These are phyloP conservation scores for Alternaria gansuensis DNA, from an alignment of 2,329 filamentous ascomycete species.

Conservation along the genomic window DNA sequence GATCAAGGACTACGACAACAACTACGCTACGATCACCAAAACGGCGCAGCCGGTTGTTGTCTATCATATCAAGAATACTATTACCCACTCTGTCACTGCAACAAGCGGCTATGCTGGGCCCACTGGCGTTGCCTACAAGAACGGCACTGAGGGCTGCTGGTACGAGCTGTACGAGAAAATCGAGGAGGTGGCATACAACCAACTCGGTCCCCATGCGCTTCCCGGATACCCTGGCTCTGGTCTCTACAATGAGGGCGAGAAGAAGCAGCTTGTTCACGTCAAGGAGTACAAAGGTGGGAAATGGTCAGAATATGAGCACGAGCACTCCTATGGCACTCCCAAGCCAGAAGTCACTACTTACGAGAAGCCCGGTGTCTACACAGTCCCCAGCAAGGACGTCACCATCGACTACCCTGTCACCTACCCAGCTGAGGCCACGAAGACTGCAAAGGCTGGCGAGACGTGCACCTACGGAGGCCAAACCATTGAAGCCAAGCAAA, in stretches of 20 bases:
- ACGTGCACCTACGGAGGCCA: constrained; percentile 41
- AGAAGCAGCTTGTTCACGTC: constrained; percentile 39
- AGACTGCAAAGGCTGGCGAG: constrained; percentile 33
- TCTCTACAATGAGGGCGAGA: constrained; percentile 35
- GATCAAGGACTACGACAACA: constrained; percentile 39
- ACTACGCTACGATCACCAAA: constrained; percentile 40
- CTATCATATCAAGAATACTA: constrained; percentile 42
- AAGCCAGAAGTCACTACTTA: constrained; percentile 42
- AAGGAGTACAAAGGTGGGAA: constrained; percentile 46
- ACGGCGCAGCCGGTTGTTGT: constrained; percentile 40
- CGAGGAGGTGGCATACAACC: constrained; percentile 38
- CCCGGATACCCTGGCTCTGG: constrained; percentile 43
- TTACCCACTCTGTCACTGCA: constrained; percentile 33
- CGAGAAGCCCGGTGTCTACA: constrained; percentile 42
- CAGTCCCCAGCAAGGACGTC: constrained; percentile 39
- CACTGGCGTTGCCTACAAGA: constrained; percentile 25
- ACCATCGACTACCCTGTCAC: constrained; percentile 34
- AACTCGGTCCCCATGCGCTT: constrained; percentile 43
- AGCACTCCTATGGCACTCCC: constrained; percentile 38
- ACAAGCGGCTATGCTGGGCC: constrained; percentile 25
- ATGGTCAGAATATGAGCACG: constrained; percentile 38
- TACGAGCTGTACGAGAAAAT: constrained; percentile 47
- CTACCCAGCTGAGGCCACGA: constrained; percentile 35
- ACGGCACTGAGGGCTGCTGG: constrained; percentile 32
- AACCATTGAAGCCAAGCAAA: constrained; percentile 33